Evolutionary conservation across 2,329 filamentous ascomycete genomes (phyloP), one percentile per base, ranked within the genome.

Genomic region (Didymellaceae sp.): DNA sequence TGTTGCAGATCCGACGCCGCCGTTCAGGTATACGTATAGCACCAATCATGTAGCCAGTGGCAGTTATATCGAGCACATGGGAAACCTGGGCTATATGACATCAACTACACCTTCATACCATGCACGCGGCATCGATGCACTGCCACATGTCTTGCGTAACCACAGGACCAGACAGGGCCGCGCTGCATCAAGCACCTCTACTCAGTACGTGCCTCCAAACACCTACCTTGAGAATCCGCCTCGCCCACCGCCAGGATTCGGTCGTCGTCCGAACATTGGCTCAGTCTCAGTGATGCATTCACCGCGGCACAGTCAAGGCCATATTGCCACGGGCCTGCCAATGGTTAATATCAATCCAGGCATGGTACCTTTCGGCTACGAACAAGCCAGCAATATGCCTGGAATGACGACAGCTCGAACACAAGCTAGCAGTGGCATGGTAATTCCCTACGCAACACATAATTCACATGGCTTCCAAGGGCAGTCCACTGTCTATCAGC

Each of bases 171-270:
- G 55, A 42, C 16, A 42, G 26, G 33, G 21, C 16, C 56, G 52
- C 11, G 55, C 18, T 4, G 46, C 37, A 9, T 60, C 63, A 28
- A 45, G 33, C 9, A 39, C 54, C 4, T 53, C 59, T 24, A 45
- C 18, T 14, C 54, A 55, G 14, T 34, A 33, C 20, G 21, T 33
- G 21, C 24, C 44, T n/a, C 16, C 32, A 32, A 35, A 41, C 32
- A 52, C 49, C 17, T 64, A 58, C 45, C 33, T 41, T 10, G 67
- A 68, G 49, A 68, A 66, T 37, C 53, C 45, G 26, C 35, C 45
- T 31, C 59, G 56, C 28, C 25, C 58, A 5, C 14, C 43, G 5
- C 59, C 57, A 44, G 55, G 56, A 14, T 30, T 46, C 5, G 58
- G 55, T 33, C 11, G 51, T 11, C 57, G 54, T n/a, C 61, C 59